Conservation (phyloP, 805 yeast species). For the Candida manassasensis region DNA sequence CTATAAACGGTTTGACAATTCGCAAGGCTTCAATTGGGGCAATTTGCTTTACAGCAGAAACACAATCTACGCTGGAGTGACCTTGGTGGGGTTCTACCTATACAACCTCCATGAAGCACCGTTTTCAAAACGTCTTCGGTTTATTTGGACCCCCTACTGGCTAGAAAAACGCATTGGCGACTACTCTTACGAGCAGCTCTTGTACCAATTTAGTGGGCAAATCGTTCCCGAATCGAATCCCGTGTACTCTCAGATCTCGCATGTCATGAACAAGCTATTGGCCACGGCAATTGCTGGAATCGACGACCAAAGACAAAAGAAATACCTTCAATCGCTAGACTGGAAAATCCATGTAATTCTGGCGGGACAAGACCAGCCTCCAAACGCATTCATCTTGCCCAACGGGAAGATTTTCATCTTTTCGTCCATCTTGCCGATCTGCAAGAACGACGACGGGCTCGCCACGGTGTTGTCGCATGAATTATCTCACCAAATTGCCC, state of each 20-base stretch:
- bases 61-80: conserved; percentile 30
- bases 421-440: conserved; percentile 69
- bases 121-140: conserved; percentile 64
- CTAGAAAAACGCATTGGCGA: conserved; percentile 62
- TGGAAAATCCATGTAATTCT: conserved; percentile 75
- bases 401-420: conserved; percentile 94
- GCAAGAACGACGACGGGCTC: conserved; percentile 79
- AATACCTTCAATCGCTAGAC: conserved; percentile 36
- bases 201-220: conserved; percentile 46
- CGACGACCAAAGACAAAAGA: conserved; percentile 29
- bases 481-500: conserved; percentile 88
- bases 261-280: conserved; percentile 62
- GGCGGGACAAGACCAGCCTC: conserved; percentile 68
- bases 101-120: conserved; percentile 72
- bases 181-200: conserved; percentile 55
- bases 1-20: conserved; percentile 26
- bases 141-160: conserved; percentile 67
- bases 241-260: conserved; percentile 47
- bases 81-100: conserved; percentile 20
- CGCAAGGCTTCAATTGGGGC: conserved; percentile 6
- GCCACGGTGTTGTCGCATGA: conserved; percentile 97
- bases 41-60: conserved; percentile 20
- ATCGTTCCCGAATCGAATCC: conserved; percentile 66
- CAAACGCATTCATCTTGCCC: conserved; percentile 95
- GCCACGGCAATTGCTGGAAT: conserved; percentile 44